Evolutionary conservation across 2,329 filamentous ascomycete genomes (phyloP).

Genomic region (Ambrosiella cleistominuta): DNA sequence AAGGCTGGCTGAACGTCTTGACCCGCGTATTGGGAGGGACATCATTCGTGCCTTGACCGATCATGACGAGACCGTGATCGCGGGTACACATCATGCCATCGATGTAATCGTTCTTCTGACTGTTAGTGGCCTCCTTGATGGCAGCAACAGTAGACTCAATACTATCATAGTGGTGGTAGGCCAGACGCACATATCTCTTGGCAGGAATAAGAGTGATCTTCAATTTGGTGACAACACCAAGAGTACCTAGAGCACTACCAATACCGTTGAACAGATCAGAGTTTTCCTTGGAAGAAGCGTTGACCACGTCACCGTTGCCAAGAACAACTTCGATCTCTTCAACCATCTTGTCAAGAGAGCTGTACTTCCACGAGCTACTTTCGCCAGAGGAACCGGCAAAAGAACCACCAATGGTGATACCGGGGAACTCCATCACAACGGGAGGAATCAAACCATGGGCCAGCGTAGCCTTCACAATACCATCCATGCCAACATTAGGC

Average conservation of each 20-base stretch:
- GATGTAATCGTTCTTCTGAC: constrained; percentile 40
- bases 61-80: constrained; percentile 39
- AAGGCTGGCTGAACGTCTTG: constrained; percentile 35
- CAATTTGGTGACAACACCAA: constrained; percentile 48
- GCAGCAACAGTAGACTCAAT: constrained; percentile 23
- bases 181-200: constrained; percentile 36
- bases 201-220: constrained; percentile 42
- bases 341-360: constrained; percentile 46
- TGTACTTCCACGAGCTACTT: constrained; percentile 49
- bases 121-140: constrained; percentile 27
- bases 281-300: constrained; percentile 30
- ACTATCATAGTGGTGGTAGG: constrained; percentile 32
- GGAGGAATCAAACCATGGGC: constrained; percentile 39
- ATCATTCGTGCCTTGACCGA: constrained; percentile 36
- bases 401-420: constrained; percentile 53
- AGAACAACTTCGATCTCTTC: constrained; percentile 48
- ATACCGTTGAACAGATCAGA: constrained; percentile 47
- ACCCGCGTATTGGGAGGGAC: constrained; percentile 21
- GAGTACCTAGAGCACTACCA: constrained; percentile 46
- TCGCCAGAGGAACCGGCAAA: constrained; percentile 52
- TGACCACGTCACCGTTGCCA: constrained; percentile 38
- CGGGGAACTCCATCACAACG: constrained; percentile 55
- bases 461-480: constrained; percentile 40
- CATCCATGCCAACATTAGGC: constrained; percentile 53
- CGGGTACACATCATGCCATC: constrained; percentile 49